These are phyloP conservation scores for Cystofilobasidium bisporidii DNA, from an alignment of 768 basidiomycete genomes.

Conservation along the genomic window DNA sequence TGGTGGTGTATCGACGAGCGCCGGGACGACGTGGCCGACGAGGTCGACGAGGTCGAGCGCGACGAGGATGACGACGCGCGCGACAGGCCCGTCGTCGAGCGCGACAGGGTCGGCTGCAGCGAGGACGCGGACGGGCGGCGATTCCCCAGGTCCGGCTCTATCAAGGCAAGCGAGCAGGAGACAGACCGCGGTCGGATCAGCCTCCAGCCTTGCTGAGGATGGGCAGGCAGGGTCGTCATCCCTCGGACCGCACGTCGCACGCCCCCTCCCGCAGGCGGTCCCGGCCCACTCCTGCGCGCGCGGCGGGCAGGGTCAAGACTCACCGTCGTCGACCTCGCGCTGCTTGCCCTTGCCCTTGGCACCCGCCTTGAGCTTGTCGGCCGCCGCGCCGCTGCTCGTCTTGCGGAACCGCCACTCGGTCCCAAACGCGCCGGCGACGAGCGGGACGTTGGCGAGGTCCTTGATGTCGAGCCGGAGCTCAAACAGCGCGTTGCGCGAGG, in stretches of 20 bases:
- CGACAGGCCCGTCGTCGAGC: too few species aligned
- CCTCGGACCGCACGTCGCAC: background rate
- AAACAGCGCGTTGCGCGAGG: conserved; percentile 17
- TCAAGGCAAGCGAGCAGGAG: too few species aligned
- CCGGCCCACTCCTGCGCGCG: too few species aligned
- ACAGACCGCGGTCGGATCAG: too few species aligned
- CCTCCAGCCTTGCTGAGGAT: too few species aligned
- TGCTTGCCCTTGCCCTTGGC: background rate
- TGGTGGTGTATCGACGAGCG: too few species aligned
- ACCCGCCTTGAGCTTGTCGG: background rate
- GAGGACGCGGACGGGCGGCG: background rate
- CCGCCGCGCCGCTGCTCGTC: background rate
- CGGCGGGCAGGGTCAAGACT: background rate
- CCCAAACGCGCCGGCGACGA: conserved; percentile 18
- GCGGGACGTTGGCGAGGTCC: conserved; percentile 23
- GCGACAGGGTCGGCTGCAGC: background rate
- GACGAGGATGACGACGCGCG: too few species aligned
- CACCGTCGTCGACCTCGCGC: background rate
- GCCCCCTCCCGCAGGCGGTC: background rate
- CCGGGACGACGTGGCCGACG: too few species aligned
- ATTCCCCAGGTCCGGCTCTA: too few species aligned
- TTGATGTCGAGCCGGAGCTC: conserved; percentile 10
- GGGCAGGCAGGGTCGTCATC: too few species aligned
- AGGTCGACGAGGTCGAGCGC: too few species aligned
- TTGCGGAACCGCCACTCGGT: conserved; percentile 16